Base-by-base conservation (phyloP, 2,329 filamentous ascomycete genomes). In the Tolypocladium tundrense region DNA sequence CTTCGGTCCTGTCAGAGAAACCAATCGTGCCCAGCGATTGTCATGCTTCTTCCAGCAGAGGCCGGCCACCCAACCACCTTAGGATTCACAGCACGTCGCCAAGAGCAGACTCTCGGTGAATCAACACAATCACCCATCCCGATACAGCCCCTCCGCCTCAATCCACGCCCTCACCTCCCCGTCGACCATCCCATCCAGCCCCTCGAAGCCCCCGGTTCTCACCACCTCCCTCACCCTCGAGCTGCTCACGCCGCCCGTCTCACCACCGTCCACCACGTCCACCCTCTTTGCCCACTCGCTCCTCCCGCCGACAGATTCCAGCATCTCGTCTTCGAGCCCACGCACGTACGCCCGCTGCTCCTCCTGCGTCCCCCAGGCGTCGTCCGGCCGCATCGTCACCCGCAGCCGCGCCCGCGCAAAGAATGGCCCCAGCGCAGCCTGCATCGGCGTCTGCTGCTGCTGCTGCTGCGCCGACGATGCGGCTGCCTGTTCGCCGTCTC, bases 141-240 rank as follows among this genome's bases (percentile, higher is more conserved):
- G 65, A 70, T 91, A 91, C 59, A 91, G 61, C 2, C 67, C 69
- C 64, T 83, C 75, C 13, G 73, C 70, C 60, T 78, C 69, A 35
- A 91, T 78, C 81, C 84, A 89, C 27, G 68, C 71, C 53, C 72
- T 73, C 0, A 91, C 81, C 2, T 77, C 76, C 2, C 70, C 68
- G 0, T 82, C 83, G 40, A 90, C 85, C 61, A 90, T 66, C 57
- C 67, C 66, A 21, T 67, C 67, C 55, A 91, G 70, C 56, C 66
- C 69, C 72, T 79, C 50, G 4, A 52, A 1, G 4, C 81, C 77
- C 13, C 64, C 16, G 1, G 14, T 65, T 59, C 74, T 77, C 1
- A 81, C 81, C 7, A 84, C 80, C 39, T 79, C 76, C 55, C 88
- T 77, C 51, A 87, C 86, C 64, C 75, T 79, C 8, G 89, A 91